phyloP scores from a whole-genome alignment of 1,284 basidiomycete genomes.

The Heterobasidion occidentale region DNA sequence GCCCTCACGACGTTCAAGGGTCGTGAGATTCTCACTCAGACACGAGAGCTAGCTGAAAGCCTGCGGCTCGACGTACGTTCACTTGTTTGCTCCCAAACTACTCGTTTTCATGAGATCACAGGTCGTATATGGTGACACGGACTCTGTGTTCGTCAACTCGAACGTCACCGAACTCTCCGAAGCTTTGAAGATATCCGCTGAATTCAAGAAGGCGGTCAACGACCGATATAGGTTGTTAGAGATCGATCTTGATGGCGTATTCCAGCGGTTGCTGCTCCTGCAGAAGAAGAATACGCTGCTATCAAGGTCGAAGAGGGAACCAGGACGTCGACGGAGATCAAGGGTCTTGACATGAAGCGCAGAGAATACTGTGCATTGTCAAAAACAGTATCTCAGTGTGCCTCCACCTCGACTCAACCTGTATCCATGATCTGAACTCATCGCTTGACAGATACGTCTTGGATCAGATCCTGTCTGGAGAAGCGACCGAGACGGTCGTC shows the following conservation, averaged over 20 bases:
- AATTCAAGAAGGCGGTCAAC: constrained; percentile 95
- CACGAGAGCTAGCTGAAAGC: constrained; percentile 87
- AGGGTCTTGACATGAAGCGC: constrained; percentile 98
- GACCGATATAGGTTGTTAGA: constrained; percentile 93
- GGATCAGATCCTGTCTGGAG: constrained; percentile 87
- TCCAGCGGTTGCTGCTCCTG: constrained; percentile 86
- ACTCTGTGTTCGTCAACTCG: constrained; percentile 98
- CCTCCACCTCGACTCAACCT: constrained; percentile 8
- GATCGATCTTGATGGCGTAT: constrained; percentile 94
- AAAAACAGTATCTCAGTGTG: constrained; percentile 88
- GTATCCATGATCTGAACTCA: neutral
- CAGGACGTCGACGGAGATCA: constrained; percentile 80
- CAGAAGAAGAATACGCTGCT: constrained; percentile 99
- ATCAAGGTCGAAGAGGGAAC: constrained; percentile 84
- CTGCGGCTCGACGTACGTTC: constrained; percentile 76
- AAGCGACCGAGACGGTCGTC: constrained; percentile 85
- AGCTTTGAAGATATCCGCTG: constrained; percentile 85
- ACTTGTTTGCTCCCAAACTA: constrained; percentile 1
- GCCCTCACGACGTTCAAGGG: constrained; percentile 98
- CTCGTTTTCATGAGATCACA: constrained; percentile 20
- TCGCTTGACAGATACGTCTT: constrained; percentile 65
- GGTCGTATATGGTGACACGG: constrained; percentile 99
- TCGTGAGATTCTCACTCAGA: constrained; percentile 93
- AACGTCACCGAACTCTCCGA: constrained; percentile 84
- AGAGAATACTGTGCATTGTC: constrained; percentile 92